phyloP scores from a whole-genome alignment of 768 basidiomycete genomes.

The Tremella fuciformis region DNA sequence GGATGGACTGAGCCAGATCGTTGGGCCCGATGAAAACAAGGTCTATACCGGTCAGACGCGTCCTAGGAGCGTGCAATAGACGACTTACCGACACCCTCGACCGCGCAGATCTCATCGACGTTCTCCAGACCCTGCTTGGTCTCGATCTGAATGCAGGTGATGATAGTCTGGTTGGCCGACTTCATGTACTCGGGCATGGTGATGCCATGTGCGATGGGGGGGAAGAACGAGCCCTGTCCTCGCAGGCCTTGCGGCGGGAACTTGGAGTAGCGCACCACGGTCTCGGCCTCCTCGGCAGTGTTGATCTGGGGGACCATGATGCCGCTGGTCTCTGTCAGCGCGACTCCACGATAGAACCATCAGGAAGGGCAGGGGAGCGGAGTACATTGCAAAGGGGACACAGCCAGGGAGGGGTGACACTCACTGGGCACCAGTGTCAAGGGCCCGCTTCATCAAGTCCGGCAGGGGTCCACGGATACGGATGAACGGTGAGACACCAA shows the following conservation, averaged over 20 bases:
- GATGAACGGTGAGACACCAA: slow-evolving; percentile 37
- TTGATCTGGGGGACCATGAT: slow-evolving; percentile 47
- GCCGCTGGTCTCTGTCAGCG: slow-evolving; percentile 25
- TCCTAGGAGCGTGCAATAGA: neutral
- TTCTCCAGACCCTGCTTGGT: slow-evolving; percentile 63
- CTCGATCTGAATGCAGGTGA: slow-evolving; percentile 69
- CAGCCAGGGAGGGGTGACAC: slow-evolving; percentile 6
- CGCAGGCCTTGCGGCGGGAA: slow-evolving; percentile 47
- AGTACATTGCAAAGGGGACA: neutral
- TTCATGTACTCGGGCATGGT: slow-evolving; percentile 46
- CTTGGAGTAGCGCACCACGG: slow-evolving; percentile 39
- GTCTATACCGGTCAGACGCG: slow-evolving; percentile 18
- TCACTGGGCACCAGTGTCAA: slow-evolving; percentile 50
- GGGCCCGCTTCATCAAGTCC: slow-evolving; percentile 44
- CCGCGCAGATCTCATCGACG: slow-evolving; percentile 60
- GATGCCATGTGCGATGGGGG: slow-evolving; percentile 36
- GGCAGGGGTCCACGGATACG: slow-evolving; percentile 33
- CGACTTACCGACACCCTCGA: slow-evolving; percentile 59
- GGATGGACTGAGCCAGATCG: slow-evolving; percentile 42
- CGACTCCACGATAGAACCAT: neutral
- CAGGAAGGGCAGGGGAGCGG: neutral
- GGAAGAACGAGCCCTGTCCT: slow-evolving; percentile 43
- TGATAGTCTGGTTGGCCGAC: slow-evolving; percentile 59
- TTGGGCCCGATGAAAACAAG: slow-evolving; percentile 46
- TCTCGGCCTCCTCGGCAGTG: slow-evolving; percentile 39